These are phyloP conservation scores for Corchorus capsularis DNA, from an alignment of 345 rosid species.

Conservation along the genomic window DNA sequence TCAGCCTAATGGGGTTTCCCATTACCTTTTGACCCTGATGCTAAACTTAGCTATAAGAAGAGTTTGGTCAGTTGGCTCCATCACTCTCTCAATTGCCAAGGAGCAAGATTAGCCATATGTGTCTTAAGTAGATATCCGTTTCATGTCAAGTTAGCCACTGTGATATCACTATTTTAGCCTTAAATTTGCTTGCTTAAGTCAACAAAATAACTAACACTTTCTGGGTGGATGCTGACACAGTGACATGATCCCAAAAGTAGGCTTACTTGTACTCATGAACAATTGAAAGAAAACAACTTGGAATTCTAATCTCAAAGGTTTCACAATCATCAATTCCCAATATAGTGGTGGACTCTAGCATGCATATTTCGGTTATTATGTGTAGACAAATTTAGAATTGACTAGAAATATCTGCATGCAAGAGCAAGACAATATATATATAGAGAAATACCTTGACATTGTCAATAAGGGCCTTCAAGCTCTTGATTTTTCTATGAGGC, in stretches of 20 bases:
- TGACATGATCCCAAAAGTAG: too few species aligned
- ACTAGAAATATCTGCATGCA: background rate
- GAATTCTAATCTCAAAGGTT: too few species aligned
- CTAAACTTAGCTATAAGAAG: background rate
- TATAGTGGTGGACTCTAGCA: background rate
- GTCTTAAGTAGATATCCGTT: background rate
- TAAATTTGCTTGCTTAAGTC: too few species aligned
- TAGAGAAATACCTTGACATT: slow-evolving; percentile 55
- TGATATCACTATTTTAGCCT: too few species aligned
- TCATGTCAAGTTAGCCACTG: background rate
- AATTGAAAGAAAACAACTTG: too few species aligned
- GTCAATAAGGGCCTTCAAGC: slow-evolving; percentile 62
- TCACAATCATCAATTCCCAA: too few species aligned
- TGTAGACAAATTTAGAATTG: background rate
- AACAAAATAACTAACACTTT: too few species aligned
- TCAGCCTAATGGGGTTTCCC: too few species aligned
- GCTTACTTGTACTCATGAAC: too few species aligned
- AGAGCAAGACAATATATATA: too few species aligned
- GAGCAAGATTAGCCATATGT: background rate
- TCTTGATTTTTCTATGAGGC: slow-evolving; percentile 81
- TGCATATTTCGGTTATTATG: background rate
- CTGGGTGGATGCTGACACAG: too few species aligned
- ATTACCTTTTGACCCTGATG: background rate
- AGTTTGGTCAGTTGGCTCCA: slow-evolving; percentile 1
- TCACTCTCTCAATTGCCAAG: background rate